Evolutionary conservation across 2,329 filamentous ascomycete genomes (phyloP), one percentile per base, ranked within the genome.

Genomic region (Xylaria multiplex): DNA sequence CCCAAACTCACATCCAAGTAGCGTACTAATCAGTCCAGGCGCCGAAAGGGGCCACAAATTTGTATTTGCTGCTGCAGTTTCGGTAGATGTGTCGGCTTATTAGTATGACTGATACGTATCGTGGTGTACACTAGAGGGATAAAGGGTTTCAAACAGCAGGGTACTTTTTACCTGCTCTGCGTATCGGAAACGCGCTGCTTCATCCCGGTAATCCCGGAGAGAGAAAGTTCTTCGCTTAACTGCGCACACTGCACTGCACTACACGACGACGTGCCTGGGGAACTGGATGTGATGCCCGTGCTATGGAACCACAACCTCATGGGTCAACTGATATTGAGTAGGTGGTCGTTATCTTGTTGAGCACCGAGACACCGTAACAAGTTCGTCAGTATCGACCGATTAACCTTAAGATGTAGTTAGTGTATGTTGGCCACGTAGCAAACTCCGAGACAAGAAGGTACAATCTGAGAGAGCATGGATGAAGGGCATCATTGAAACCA

Each of bases 401-500:
- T 58, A 49, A 52, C 2, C 14, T 40, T 3, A 40, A 46, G 6
- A 49, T 22, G 19, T 45, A 57, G 27, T 56, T 45, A 56, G 27
- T 56, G n/a, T 19, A 45, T 30, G 59, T 16, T 55, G 59, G 59
- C 59, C 49, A 52, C 52, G 55, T 67, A 40, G 57, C 57, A 55
- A 46, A n/a, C 55, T 58, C 62, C 65, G 62, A 61, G 62, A 65
- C 57, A 61, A 59, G 61, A 64, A 52, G 50, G 50, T 52, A 43
- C 45, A 56, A 58, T 58, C 16, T 32, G 43, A 56, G 42, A 19
- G 42, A 19, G 48, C 46, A 50, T 49, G 19, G 53, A 46, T 22
- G 43, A n/a, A 59, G n/a, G 19, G 46, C 24, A 61, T 40, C 49
- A 35, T 40, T 40, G 37, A 45, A 53, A 30, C 19, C n/a, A 11